Conservation (phyloP, 345 rosid genomes). For the Corchorus olitorius region DNA sequence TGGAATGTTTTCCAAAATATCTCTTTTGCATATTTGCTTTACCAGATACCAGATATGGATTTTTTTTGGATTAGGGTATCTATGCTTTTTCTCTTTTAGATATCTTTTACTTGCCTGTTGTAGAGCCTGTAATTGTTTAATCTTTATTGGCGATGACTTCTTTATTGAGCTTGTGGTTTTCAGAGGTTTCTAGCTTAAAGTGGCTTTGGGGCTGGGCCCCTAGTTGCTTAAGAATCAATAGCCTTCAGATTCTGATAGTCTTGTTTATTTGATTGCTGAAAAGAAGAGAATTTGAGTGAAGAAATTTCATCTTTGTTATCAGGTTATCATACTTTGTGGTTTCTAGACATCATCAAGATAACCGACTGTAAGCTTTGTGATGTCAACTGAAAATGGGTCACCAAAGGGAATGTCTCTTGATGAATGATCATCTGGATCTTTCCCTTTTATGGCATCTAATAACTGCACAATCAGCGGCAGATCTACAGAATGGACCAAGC, state of each 20-base stretch:
- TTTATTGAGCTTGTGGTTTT: background rate
- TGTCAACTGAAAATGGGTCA: slow-evolving; percentile 77
- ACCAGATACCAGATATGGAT: background rate
- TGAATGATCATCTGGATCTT: slow-evolving; percentile 77
- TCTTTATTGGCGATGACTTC: background rate
- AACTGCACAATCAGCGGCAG: slow-evolving; percentile 63
- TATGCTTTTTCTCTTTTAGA: background rate
- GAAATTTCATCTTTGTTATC: slow-evolving; percentile 16
- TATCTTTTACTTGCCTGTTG: background rate
- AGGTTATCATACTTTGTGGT: slow-evolving; percentile 24
- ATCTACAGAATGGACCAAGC: slow-evolving; percentile 80
- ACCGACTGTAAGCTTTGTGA: slow-evolving; percentile 77
- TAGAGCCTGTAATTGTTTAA: background rate
- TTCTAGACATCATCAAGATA: slow-evolving; percentile 44
- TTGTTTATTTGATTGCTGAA: background rate
- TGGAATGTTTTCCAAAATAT: background rate
- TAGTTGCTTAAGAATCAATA: slow-evolving; percentile 1
- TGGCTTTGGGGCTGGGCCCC: background rate
- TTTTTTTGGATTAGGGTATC: background rate
- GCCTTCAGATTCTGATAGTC: background rate
- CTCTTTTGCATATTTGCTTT: background rate
- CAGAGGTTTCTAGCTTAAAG: background rate
- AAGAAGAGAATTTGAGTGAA: background rate
- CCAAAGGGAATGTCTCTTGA: slow-evolving; percentile 66
- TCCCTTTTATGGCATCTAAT: slow-evolving; percentile 72